These are phyloP conservation scores for Euptelea pleiosperma DNA, from an alignment of 164 flowering plant species.

Conservation along the genomic window DNA sequence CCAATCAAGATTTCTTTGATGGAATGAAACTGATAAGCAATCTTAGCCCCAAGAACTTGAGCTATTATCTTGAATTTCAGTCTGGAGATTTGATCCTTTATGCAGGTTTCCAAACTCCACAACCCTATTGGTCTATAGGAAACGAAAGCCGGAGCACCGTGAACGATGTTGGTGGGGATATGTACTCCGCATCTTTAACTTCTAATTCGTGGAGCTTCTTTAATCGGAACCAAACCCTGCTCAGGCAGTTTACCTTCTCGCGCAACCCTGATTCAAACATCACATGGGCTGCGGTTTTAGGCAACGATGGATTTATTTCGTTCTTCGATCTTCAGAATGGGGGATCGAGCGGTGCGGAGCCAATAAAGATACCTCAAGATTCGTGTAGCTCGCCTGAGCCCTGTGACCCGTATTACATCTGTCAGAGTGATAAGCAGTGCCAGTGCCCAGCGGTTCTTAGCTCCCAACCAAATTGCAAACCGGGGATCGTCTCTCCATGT, in stretches of 20 bases:
- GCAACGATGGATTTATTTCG: constrained; percentile 33
- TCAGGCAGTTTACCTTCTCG: constrained; percentile 44
- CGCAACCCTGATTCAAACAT: constrained; percentile 24
- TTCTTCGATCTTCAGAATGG: constrained; percentile 36
- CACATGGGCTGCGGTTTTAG: constrained; percentile 55
- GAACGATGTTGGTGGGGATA: constrained; percentile 23
- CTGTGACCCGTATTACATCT: constrained; percentile 39
- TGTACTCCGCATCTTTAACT: constrained; percentile 32
- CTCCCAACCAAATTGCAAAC: constrained; percentile 30
- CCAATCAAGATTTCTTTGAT: constrained; percentile 36
- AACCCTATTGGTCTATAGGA: constrained; percentile 51
- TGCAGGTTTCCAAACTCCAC: constrained; percentile 42
- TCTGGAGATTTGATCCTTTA: constrained; percentile 47
- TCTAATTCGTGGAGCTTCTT: constrained; percentile 49
- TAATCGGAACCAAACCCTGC: constrained; percentile 24
- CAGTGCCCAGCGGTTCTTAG: constrained; percentile 42
- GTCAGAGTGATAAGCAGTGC: constrained; percentile 33
- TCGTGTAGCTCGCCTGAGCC: constrained; percentile 41
- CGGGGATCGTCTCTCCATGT: constrained; percentile 25
- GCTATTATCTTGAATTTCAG: constrained; percentile 31
- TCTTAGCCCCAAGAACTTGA: constrained; percentile 20
- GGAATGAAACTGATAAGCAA: constrained; percentile 51
- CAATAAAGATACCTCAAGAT: constrained; percentile 36
- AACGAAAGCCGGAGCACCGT: constrained; percentile 34
- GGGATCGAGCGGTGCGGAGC: constrained; percentile 14